These are phyloP conservation scores for Xylaria sp. DNA, from an alignment of 2,329 filamentous ascomycete species.

Conservation along the genomic window DNA sequence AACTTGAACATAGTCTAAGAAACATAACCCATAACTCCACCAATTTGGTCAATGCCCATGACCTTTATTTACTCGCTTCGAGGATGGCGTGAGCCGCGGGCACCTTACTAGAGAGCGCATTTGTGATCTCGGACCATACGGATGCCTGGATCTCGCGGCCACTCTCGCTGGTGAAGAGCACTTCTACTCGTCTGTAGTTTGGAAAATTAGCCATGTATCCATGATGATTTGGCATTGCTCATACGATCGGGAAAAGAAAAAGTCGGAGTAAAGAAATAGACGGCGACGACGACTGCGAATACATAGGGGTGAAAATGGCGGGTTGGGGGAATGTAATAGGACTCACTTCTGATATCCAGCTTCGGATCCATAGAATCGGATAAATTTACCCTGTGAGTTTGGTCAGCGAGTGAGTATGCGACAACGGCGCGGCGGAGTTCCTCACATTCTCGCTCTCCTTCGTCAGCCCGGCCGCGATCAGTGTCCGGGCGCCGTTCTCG, in stretches of 20 bases:
- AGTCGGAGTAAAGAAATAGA: background rate
- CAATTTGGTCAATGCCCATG: background rate
- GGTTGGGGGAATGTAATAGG: background rate
- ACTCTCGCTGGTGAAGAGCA: constrained; percentile 31
- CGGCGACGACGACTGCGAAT: background rate
- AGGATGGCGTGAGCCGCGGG: constrained; percentile 34
- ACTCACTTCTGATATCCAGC: constrained; percentile 39
- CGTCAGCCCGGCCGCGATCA: constrained; percentile 38
- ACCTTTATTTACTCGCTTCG: background rate
- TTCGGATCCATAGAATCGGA: constrained; percentile 42
- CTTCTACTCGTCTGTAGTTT: constrained; percentile 30
- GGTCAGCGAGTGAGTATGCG: constrained; percentile 18
- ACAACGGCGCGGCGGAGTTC: no score
- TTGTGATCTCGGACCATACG: constrained; percentile 43
- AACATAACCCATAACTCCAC: background rate
- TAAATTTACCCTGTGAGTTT: constrained; percentile 39
- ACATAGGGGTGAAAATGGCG: background rate
- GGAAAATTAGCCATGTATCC: background rate
- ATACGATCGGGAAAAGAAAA: background rate
- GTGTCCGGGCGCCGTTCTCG: constrained; percentile 43
- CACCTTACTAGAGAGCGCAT: constrained; percentile 39
- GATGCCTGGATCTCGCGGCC: constrained; percentile 39
- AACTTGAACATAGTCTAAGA: no score
- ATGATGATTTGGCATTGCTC: background rate
- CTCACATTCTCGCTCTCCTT: constrained; percentile 43